Evolutionary conservation across 768 basidiomycete species (phyloP).

Genomic region (Suillus variegatus): DNA sequence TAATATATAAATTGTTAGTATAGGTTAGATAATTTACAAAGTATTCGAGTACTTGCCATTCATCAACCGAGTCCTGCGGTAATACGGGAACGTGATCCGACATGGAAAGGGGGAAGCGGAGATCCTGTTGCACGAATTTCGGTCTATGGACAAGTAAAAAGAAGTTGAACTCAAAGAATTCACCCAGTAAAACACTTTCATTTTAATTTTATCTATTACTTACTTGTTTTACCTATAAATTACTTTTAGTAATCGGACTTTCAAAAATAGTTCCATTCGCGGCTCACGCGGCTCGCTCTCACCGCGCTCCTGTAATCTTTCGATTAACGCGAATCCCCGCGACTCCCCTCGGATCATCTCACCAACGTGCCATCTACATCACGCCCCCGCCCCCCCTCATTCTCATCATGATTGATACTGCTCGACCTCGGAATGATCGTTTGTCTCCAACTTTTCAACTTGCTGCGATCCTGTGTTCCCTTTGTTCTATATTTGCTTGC

Average conservation of each 20-base stretch:
- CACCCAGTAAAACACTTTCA: constrained; percentile 6
- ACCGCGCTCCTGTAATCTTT: constrained; percentile 19
- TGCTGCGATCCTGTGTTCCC: constrained; percentile 15
- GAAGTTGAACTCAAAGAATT: neutral
- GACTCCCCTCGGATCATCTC: constrained; percentile 15
- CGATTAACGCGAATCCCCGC: constrained; percentile 28
- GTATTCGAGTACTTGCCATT: constrained; percentile 29
- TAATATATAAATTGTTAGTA: neutral
- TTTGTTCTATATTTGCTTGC: constrained; percentile 20
- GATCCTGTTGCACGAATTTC: constrained; percentile 14
- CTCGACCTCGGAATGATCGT: constrained; percentile 15
- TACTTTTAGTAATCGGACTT: constrained; percentile 26
- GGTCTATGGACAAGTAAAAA: constrained; percentile 11
- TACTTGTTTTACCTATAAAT: constrained; percentile 6
- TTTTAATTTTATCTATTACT: constrained; percentile 1
- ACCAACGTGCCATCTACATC: neutral
- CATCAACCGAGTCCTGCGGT: constrained; percentile 27
- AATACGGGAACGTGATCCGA: constrained; percentile 31
- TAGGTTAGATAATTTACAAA: constrained; percentile 12
- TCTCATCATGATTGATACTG: constrained; percentile 6
- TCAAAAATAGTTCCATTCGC: constrained; percentile 25
- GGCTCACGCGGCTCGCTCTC: constrained; percentile 29
- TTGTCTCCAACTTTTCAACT: constrained; percentile 24
- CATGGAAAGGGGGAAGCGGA: constrained; percentile 27
- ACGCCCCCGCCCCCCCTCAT: neutral